phyloP scores from a whole-genome alignment of 192 early-diverging fungal genomes.

The Linnemannia elongata region DNA sequence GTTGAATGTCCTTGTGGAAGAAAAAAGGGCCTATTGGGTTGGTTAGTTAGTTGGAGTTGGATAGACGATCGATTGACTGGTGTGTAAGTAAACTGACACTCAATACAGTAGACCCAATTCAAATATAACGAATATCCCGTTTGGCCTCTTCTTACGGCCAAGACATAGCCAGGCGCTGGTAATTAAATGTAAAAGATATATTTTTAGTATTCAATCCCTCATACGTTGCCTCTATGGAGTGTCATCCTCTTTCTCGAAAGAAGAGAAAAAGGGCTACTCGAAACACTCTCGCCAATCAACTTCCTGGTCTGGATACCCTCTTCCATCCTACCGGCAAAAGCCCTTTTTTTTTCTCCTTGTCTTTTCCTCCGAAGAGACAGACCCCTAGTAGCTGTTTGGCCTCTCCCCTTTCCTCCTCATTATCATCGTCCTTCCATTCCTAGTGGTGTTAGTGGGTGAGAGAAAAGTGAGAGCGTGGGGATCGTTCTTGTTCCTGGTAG shows the following conservation, averaged over 20 bases:
- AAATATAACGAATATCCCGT: neutral
- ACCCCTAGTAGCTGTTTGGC: neutral
- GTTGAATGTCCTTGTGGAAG: neutral
- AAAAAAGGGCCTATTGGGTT: neutral
- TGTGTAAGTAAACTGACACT: neutral
- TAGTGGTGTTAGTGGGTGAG: no score
- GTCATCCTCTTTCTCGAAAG: neutral
- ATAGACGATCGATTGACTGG: neutral
- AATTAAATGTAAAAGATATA: slow-evolving; percentile 7
- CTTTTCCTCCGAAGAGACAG: neutral
- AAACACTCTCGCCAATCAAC: neutral
- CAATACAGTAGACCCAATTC: neutral
- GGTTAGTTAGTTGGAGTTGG: neutral
- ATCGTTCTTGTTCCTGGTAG: neutral
- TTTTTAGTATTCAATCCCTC: slow-evolving; percentile 3
- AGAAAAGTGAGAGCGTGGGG: neutral
- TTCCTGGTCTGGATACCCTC: neutral
- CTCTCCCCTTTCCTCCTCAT: neutral
- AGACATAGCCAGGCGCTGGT: slow-evolving; percentile 4
- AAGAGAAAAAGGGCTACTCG: neutral
- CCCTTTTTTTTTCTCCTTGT: neutral
- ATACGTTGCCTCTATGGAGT: neutral
- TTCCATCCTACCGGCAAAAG: neutral
- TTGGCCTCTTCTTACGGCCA: neutral
- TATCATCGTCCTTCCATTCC: no score